Base-by-base conservation (phyloP, 129 eudicot genomes). In the Centrapalus pauciflorus region DNA sequence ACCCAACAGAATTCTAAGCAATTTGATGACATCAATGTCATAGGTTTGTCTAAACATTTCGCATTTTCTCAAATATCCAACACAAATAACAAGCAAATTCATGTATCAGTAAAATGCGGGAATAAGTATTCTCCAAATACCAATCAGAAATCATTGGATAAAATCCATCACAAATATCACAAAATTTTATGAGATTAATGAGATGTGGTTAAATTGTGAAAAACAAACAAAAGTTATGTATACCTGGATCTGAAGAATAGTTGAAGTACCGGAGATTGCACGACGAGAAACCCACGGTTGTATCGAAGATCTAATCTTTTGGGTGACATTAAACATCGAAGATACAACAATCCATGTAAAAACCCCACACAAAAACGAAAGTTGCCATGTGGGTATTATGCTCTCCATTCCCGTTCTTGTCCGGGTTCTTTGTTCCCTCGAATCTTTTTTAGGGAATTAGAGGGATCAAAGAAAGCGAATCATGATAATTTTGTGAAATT, bases 171-270 rank as follows among this genome's bases (percentile, higher is more conserved):
- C 27, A 10, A 37, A 23, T 0, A 16, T 56, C 66, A 40, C 17
- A 62, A 64, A 12, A n/a, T n/a, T 64, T 29, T 19, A 55, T 4
- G 3, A 57, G 27, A 29, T 58, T 23, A 43, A 29, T n/a, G 10
- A 58, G 32, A 57, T 57, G 59, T 29, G 25, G 19, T 27, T 10
- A 37, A 66, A 68, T 14, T 27, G 1, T 20, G 11, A 30, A 57
- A 57, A 11, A 5, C 2, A 10, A 10, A 14, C 7, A 28, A 13
- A n/a, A 35, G 0, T 7, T 1, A 26, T 28, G 57, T 40, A 63
- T 74, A 89, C 99, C 99, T 89, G 96, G 76, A 94, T 86, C 86
- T 70, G 87, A 67, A 89, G 84, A 62, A 84, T 76, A 30, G 73
- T 64, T 62, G 84, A 79, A 58, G 74, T 81, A 69, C 84, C 93